These are phyloP conservation scores for Tephrocybe sp. DNA, from an alignment of 768 basidiomycete species.

Conservation along the genomic window DNA sequence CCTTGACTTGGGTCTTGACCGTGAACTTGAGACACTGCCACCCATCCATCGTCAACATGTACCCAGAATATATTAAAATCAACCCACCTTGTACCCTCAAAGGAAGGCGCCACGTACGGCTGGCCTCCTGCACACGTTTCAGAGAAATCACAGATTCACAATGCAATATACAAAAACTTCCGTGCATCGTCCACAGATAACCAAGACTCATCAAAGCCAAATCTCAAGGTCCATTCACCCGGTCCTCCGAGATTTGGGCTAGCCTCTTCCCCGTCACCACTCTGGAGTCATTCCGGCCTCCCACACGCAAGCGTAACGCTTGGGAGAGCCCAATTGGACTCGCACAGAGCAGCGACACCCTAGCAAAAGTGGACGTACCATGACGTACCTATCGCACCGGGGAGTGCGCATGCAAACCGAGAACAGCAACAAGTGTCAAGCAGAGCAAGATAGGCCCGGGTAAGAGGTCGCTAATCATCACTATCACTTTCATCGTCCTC, in stretches of 20 bases:
- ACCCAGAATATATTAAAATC: neutral
- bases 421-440: neutral
- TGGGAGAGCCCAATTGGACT: neutral
- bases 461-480: constrained; percentile 8
- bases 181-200: constrained; percentile 2
- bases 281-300: neutral
- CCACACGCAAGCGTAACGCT: neutral
- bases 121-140: constrained; percentile 16
- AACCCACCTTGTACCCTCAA: constrained; percentile 18
- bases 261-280: neutral
- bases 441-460: neutral
- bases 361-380: constrained; percentile 3
- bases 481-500: constrained; percentile 22
- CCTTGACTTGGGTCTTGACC: neutral
- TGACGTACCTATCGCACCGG: constrained; percentile 13
- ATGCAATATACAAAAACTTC: constrained; percentile 22
- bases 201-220: neutral
- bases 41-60: constrained; percentile 9
- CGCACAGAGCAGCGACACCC: neutral
- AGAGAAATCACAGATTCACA: constrained; percentile 17
- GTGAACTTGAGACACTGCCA: neutral
- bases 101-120: constrained; percentile 12
- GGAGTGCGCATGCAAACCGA: neutral
- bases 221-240: neutral
- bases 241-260: neutral